Percentiles rank a stretch among this genome's conserved stretches.
phyloP scores from a whole-genome alignment of 2,329 filamentous ascomycete species.

The Apiospora kogelbergensis region DNA sequence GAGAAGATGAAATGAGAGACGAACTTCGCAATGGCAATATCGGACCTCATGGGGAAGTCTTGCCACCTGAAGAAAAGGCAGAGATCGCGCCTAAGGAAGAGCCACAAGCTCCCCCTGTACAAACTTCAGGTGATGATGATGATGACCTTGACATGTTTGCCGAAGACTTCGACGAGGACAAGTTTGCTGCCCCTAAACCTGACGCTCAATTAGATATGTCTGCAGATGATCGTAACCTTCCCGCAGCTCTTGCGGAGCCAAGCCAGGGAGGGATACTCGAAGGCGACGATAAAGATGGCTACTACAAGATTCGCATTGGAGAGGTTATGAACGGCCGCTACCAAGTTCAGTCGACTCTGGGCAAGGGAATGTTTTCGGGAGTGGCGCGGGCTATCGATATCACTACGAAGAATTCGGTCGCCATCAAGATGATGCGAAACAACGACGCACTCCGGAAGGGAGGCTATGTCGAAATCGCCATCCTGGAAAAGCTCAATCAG shows the following conservation, averaged over 20 bases:
- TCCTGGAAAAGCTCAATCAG: constrained; percentile 82
- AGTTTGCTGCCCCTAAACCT: constrained; percentile 56
- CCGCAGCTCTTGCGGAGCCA: constrained; percentile 46
- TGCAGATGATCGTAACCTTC: constrained; percentile 45
- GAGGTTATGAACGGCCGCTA: constrained; percentile 89
- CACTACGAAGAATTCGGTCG: constrained; percentile 73
- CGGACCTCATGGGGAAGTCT: constrained; percentile 58
- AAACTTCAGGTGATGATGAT: constrained; percentile 47
- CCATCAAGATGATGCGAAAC: constrained; percentile 96
- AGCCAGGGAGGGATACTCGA: constrained; percentile 78
- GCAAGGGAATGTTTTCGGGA: constrained; percentile 94
- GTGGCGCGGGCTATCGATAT: constrained; percentile 88
- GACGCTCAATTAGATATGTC: constrained; percentile 34
- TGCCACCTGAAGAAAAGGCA: constrained; percentile 37
- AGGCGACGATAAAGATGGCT: constrained; percentile 91
- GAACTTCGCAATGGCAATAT: constrained; percentile 53
- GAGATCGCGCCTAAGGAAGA: constrained; percentile 35
- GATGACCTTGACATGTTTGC: constrained; percentile 90
- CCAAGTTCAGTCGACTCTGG: constrained; percentile 82
- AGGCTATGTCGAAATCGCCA: constrained; percentile 91
- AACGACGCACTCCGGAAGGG: constrained; percentile 92
- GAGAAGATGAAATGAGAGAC: constrained; percentile 66
- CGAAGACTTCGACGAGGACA: constrained; percentile 70
- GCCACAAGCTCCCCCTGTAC: constrained; percentile 38
- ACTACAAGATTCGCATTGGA: constrained; percentile 92